These are phyloP conservation scores for Crepidotus variabilis DNA, from an alignment of 768 basidiomycete genomes.

Conservation along the genomic window DNA sequence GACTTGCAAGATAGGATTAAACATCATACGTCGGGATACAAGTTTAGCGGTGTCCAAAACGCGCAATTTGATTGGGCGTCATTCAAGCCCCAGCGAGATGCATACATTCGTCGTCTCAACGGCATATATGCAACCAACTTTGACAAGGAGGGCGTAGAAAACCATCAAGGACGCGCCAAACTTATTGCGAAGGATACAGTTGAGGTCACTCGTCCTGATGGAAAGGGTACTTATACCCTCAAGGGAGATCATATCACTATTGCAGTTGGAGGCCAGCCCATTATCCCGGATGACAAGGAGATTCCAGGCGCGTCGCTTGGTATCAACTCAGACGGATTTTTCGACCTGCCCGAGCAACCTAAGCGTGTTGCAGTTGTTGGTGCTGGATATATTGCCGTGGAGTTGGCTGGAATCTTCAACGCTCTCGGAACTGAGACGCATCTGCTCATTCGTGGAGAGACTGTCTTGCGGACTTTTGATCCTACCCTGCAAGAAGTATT, in stretches of 20 bases:
- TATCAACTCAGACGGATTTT: conserved; percentile 95
- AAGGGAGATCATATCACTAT: conserved; percentile 76
- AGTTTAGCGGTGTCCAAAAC: conserved; percentile 55
- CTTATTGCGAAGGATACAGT: conserved; percentile 69
- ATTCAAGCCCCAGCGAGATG: conserved; percentile 94
- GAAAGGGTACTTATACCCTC: conserved; percentile 62
- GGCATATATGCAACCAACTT: conserved; percentile 90
- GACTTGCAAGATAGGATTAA: conserved; percentile 83
- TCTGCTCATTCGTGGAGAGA: conserved; percentile 85
- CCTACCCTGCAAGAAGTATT: conserved; percentile 79
- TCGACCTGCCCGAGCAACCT: conserved; percentile 86
- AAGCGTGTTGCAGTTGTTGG: conserved; percentile 92
- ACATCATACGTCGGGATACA: conserved; percentile 70
- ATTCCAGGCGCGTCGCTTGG: conserved; percentile 91
- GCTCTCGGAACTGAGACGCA: conserved; percentile 90
- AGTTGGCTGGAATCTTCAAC: conserved; percentile 93
- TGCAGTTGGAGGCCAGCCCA: conserved; percentile 85
- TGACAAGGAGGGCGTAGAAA: conserved; percentile 81
- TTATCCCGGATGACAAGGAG: conserved; percentile 67
- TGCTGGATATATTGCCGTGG: conserved; percentile 97
- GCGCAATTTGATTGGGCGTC: conserved; percentile 83
- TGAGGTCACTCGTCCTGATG: conserved; percentile 68
- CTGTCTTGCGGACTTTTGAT: conserved; percentile 92
- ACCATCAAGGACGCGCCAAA: conserved; percentile 74
- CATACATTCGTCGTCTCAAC: conserved; percentile 88